phyloP scores from a whole-genome alignment of 1,139 yeast species.

The Yamadazyma oceani region DNA sequence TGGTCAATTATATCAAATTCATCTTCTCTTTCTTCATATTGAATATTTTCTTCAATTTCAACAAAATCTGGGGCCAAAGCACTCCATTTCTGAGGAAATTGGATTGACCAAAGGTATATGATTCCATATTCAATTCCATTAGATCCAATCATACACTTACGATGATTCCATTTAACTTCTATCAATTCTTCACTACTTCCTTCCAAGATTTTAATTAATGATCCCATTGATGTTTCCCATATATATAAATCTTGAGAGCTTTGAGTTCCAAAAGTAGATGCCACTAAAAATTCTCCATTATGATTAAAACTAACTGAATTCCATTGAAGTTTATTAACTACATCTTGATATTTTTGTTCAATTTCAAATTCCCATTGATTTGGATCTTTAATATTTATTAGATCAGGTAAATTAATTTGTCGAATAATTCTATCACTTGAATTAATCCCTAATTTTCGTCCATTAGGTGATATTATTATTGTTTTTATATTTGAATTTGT shows the following conservation, averaged over 20 bases:
- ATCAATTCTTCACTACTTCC: conserved; percentile 88
- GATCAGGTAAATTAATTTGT: conserved; percentile 59
- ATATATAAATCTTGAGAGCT: conserved; percentile 85
- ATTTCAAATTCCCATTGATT: conserved; percentile 59
- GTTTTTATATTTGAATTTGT: conserved; percentile 74
- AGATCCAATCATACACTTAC: conserved; percentile 76
- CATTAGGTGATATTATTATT: conserved; percentile 63
- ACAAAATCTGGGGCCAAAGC: conserved; percentile 96
- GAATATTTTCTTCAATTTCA: conserved; percentile 89
- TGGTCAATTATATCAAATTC: conserved; percentile 85
- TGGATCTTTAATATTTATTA: conserved; percentile 29
- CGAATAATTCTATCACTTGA: conserved; percentile 82
- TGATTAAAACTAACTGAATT: conserved; percentile 75
- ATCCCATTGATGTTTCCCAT: conserved; percentile 91
- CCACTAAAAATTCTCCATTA: conserved; percentile 82
- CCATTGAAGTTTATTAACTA: conserved; percentile 88
- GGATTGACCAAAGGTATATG: conserved; percentile 80
- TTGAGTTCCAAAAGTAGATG: conserved; percentile 77
- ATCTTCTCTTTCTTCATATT: conserved; percentile 85
- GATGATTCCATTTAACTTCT: conserved; percentile 83
- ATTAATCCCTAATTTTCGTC: conserved; percentile 71
- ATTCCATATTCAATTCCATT: conserved; percentile 87
- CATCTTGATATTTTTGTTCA: conserved; percentile 86
- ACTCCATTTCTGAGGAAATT: conserved; percentile 92
- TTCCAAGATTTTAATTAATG: conserved; percentile 82